Evolutionary conservation across 345 rosid genomes (phyloP), one percentile per base, ranked within the genome.

Genomic region (Ceriops decandra): DNA sequence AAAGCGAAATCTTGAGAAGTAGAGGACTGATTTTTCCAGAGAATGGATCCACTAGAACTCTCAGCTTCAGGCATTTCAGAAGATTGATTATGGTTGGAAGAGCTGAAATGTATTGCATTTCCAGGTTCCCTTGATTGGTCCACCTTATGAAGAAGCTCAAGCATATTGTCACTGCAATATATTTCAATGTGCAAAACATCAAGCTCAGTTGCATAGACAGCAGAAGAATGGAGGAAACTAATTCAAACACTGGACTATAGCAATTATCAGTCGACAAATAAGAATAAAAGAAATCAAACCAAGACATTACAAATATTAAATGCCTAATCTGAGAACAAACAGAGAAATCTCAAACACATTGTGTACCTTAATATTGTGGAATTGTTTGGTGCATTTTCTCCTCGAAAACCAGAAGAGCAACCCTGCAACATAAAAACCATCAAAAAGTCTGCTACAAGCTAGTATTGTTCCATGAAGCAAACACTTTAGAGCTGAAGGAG

Each of bases 81-180:
- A 47, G 74, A 69, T 62, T 68, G 83, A 77, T 79, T 79, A 62
- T 47, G 68, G 54, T 77, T 80, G 52, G 81, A 73, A 64, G 91
- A 85, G 73, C 83, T 78, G 57, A 83, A 65, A 53, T 75, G 82
- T 57, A 79, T 64, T 68, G 79, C 82, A 68, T 77, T 70, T 58
- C 79, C 80, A 68, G 58, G 79, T 53, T 86, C 90, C 71, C 73
- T 71, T 31, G 91, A 73, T 49, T 85, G 89, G 76, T 91, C 89
- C 74, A 91, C 90, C 87, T 93, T 93, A 74, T 87, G 87, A 78
- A 91, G 89, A 77, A 91, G 97, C 81, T 93, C 95, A 72, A 91
- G 86, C 95, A 93, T 88, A 69, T 89, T 85, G 77, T 88, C 87
- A 80, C 96, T 91, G 87, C 81, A 74, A 27, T 56, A 56, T 56